Evolutionary conservation across 495 filamentous ascomycete species (phyloP), one percentile per base, ranked within the genome.

Genomic region (Talaromyces stipitatus): DNA sequence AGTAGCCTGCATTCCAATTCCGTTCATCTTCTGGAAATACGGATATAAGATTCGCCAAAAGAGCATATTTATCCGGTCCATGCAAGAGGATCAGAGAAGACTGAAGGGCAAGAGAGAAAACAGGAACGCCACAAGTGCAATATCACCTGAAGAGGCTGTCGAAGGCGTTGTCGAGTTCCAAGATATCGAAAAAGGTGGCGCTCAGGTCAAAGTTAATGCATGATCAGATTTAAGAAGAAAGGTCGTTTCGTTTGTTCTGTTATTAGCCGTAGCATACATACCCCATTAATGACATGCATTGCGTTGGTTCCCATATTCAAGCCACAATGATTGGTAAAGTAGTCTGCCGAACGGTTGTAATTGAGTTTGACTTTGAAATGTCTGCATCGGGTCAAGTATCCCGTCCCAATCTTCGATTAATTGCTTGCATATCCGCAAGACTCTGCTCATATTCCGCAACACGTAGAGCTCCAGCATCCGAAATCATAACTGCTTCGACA

Each of bases 61-160:
- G 72, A 89, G 84, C 68, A 72, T 77, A 51, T 91, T 84, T 68
- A 90, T 95, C 48, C 75, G 90, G 16, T 74, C 68, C 54, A 84
- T 95, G 83, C 78, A 86, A 58, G 84, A 84, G 65, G 88, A 92
- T 57, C 79, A 82, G 66, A 81, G 77, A 60, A 82, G 72, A 67
- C 65, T 82, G 32, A 85, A 89, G 57, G 73, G 71, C 24, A 78
- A 71, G 63, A 60, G 66, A 18, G 64, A 59, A 27, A 23, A 14
- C 23, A 28, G 26, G 26, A n/a, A 58, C 45, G 12, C 62, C 55
- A 54, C 38, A 16, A 51, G 20, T 20, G 48, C 24, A 30, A 24
- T n/a, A n/a, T n/a, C 16, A 12, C 48, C 20, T 4, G 48, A 51
- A 30, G n/a, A 51, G 6, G 24, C 23, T 51, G 4, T 51, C 12